Percentiles rank a stretch among this genome's conserved stretches.
phyloP scores from a whole-genome alignment of 2,329 filamentous ascomycete genomes.

The Ceratocystis huliohia region DNA sequence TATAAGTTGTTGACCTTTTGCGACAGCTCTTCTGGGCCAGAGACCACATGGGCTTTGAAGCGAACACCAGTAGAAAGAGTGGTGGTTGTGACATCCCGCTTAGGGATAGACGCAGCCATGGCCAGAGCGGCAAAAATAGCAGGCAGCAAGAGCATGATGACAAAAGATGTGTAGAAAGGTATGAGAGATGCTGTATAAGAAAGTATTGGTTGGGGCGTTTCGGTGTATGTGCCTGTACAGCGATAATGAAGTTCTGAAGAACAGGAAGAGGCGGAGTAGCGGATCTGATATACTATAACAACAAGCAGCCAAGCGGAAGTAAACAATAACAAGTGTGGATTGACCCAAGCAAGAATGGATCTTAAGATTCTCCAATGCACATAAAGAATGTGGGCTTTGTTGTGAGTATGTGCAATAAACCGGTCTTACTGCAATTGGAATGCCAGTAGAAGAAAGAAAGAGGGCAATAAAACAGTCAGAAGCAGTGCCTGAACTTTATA shows the following conservation, averaged over 20 bases:
- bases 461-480: not conserved
- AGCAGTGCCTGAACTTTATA: not conserved
- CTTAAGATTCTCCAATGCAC: not conserved
- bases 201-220: not conserved
- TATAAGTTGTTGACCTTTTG: conserved; percentile 27
- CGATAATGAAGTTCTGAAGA: not conserved
- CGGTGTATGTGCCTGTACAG: not conserved
- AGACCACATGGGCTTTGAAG: conserved; percentile 34
- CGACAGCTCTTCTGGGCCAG: conserved; percentile 13
- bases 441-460: not conserved
- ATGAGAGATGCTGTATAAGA: not conserved
- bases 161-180: not conserved
- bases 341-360: not conserved
- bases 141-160: conserved; percentile 13
- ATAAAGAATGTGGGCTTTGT: not conserved
- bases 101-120: conserved; percentile 21
- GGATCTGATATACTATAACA: not conserved
- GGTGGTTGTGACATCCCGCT: conserved; percentile 22
- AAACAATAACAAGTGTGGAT: not conserved
- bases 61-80: conserved; percentile 30
- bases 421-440: not conserved
- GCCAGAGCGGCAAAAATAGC: conserved; percentile 13
- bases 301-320: not conserved
- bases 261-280: not conserved
- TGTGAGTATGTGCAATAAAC: not conserved